Evolutionary conservation across 75 land plant species (phyloP), one percentile per base, ranked within the genome.

Genomic region (Picea glauca): DNA sequence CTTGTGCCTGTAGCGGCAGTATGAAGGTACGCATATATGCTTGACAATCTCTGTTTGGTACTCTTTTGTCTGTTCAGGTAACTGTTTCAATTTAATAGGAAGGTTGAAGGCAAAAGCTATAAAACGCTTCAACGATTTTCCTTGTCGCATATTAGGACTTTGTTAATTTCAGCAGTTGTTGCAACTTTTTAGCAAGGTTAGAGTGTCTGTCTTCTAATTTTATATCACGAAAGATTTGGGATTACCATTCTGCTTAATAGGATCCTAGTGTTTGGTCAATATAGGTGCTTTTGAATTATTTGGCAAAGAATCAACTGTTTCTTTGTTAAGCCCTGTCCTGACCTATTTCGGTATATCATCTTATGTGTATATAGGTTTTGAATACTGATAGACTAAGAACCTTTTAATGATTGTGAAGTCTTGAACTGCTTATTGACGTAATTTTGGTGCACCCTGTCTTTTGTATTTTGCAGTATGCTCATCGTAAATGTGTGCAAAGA

Each of bases 1-100:
- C 95, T 63, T 93, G 95, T 78, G 93, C 87, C 60, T 93, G 95
- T 67, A 92, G 78, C 79, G 95, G 95, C 14, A 91, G 86, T 54
- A 85, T 93, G 74, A 93, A 93, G 93, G 95, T 92, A 74, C 50
- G 76, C 0, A 30, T 50, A 50, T 38, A 2, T 43, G 23, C 73
- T 70, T 40, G 73, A 11, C 9, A 70, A 70, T 70, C n/a, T 70
- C 50, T 20, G 21, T 70, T 70, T 20, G 54, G 23, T 70, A 12
- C 20, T 20, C 32, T 33, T 70, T 70, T 70, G 13, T n/a, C n/a
- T 70, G 73, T 2, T 7, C 50, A 7, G 46, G 5, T 1, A n/a
- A 40, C 54, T 70, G 54, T 2, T 70, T n/a, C 23, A 70, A 18
- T 9, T 40, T 70, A 43, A 17, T 70, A 70, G 43, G 54, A 70